A percentile compares a stretch with the other conserved stretches of the same genome.
phyloP scores from a whole-genome alignment of 768 basidiomycete genomes.

The Kwoniella shandongensis region DNA sequence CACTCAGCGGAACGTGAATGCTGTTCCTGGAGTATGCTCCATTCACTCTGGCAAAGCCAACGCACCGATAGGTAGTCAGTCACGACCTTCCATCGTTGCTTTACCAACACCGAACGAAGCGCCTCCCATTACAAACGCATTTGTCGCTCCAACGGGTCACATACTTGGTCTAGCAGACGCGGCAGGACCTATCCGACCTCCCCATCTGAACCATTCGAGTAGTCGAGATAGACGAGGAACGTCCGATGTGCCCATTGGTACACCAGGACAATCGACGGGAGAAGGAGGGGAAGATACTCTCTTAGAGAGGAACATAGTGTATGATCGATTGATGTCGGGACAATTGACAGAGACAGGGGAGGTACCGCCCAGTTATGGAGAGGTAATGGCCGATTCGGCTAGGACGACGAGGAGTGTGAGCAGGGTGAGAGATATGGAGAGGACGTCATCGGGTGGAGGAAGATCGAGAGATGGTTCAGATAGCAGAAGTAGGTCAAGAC shows the following conservation, averaged over 20 bases:
- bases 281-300: constrained; percentile 42
- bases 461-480: constrained; percentile 4
- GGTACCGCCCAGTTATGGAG: constrained; percentile 73
- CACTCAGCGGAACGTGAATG: constrained; percentile 18
- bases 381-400: constrained; percentile 37
- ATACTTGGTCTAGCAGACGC: too few species aligned
- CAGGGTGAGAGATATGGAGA: constrained; percentile 10
- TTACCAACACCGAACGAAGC: neutral
- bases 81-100: neutral
- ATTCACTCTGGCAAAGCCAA: constrained; percentile 43
- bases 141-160: too few species aligned
- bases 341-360: constrained; percentile 79
- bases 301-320: constrained; percentile 58
- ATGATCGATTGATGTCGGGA: constrained; percentile 78
- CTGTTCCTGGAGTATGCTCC: constrained; percentile 40
- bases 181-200: too few species aligned
- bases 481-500: constrained; percentile 27
- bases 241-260: neutral
- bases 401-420: constrained; percentile 12
- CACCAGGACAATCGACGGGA: constrained; percentile 10
- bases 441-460: neutral
- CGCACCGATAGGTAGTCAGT: neutral
- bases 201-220: neutral
- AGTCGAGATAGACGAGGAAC: constrained; percentile 9
- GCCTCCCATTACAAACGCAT: too few species aligned